Evolutionary conservation across 139 green algal genomes (phyloP).

Genomic region (Closterium sp.): DNA sequence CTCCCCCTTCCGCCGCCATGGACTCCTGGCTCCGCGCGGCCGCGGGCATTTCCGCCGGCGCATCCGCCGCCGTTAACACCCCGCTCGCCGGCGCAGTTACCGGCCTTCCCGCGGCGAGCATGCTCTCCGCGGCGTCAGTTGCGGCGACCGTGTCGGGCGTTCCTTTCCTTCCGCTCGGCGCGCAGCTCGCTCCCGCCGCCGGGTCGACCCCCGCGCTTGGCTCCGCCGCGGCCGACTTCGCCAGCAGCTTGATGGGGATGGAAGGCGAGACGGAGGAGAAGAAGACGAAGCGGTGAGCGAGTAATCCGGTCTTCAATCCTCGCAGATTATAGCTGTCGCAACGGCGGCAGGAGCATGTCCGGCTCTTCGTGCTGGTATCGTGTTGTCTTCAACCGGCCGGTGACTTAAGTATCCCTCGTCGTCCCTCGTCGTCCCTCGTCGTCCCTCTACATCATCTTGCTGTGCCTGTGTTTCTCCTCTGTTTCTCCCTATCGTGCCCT

Average conservation of each 20-base stretch:
- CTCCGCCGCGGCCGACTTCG: neutral
- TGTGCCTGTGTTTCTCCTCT: too few relatives aligned
- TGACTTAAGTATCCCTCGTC: too few relatives aligned
- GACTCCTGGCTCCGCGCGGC: neutral
- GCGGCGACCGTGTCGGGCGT: neutral
- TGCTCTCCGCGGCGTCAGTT: neutral
- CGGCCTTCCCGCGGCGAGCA: neutral
- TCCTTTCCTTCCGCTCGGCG: neutral
- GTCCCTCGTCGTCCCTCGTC: neutral
- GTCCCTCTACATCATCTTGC: too few relatives aligned
- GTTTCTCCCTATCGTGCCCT: too few relatives aligned
- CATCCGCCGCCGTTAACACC: neutral
- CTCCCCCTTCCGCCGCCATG: neutral
- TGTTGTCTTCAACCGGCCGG: neutral
- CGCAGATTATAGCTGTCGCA: neutral
- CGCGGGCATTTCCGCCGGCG: neutral
- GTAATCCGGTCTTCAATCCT: neutral
- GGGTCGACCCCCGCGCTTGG: neutral
- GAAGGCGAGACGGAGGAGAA: neutral
- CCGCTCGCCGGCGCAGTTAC: neutral
- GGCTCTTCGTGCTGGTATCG: neutral
- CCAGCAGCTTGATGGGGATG: neutral
- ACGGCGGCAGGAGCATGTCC: too few relatives aligned
- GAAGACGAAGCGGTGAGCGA: neutral
- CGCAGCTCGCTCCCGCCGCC: neutral